These are phyloP conservation scores for Venturia oleaginea DNA, from an alignment of 2,329 filamentous ascomycete species.

Conservation along the genomic window DNA sequence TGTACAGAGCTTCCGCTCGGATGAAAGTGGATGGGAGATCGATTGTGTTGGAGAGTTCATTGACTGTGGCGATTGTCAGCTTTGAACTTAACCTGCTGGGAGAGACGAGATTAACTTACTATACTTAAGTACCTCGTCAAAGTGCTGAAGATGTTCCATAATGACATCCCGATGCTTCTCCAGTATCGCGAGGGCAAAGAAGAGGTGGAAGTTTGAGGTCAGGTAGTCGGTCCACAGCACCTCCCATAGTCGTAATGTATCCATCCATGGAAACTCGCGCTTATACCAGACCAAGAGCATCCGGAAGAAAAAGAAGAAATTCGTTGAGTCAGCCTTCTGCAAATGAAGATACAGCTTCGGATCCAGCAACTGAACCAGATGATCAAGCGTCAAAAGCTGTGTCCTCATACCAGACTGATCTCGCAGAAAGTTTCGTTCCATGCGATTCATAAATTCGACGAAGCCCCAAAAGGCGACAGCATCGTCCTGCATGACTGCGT, in stretches of 20 bases:
- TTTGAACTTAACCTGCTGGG: not conserved
- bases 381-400: conserved; percentile 83
- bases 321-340: conserved; percentile 83
- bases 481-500: conserved; percentile 95
- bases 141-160: conserved; percentile 85
- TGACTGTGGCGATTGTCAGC: conserved; percentile 50
- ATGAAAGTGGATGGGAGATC: conserved; percentile 81
- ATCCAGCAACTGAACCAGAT: conserved; percentile 94
- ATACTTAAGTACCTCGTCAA: conserved; percentile 97
- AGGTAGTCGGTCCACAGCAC: conserved; percentile 87
- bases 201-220: conserved; percentile 85
- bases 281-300: conserved; percentile 99
- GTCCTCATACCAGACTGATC: conserved; percentile 94
- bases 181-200: conserved; percentile 84
- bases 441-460: conserved; percentile 90
- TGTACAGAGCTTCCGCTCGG: conserved; percentile 80
- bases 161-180: conserved; percentile 96
- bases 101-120: conserved; percentile 43
- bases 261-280: conserved; percentile 84
- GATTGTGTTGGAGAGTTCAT: conserved; percentile 88
- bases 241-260: conserved; percentile 86
- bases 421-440: conserved; percentile 93
- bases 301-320: conserved; percentile 99
- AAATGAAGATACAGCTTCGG: conserved; percentile 88
- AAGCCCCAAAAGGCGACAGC: conserved; percentile 96